Evolutionary conservation across 148 eudicot species (phyloP).

Genomic region (Amaranthus hypochondriacus): DNA sequence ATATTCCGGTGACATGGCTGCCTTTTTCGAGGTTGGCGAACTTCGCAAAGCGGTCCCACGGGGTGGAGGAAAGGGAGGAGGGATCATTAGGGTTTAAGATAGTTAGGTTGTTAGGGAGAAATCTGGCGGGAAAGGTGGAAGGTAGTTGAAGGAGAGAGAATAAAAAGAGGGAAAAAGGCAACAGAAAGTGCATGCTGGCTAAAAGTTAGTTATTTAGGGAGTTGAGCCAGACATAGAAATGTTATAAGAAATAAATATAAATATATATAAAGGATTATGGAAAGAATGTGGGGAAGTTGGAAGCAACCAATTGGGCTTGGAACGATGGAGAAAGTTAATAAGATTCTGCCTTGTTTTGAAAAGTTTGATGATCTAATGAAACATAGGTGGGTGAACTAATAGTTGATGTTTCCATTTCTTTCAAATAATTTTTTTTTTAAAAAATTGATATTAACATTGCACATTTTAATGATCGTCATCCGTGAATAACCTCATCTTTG

Average conservation of each 20-base stretch:
- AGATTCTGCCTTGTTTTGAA: slow-evolving; percentile 50
- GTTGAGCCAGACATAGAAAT: neutral
- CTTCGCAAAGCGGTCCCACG: slow-evolving; percentile 48
- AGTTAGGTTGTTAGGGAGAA: slow-evolving; percentile 5
- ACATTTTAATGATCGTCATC: too few species aligned
- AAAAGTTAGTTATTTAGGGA: slow-evolving; percentile 28
- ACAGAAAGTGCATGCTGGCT: slow-evolving; percentile 37
- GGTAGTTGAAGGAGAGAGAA: slow-evolving; percentile 22
- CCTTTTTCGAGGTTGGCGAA: slow-evolving; percentile 56
- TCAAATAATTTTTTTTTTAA: neutral
- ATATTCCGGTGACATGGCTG: slow-evolving; percentile 44
- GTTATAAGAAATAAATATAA: neutral
- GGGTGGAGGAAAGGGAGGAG: slow-evolving; percentile 16
- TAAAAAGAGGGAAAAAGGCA: slow-evolving; percentile 20
- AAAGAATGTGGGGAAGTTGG: slow-evolving; percentile 13
- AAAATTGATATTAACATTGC: too few species aligned
- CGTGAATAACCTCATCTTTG: neutral
- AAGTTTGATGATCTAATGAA: slow-evolving; percentile 22
- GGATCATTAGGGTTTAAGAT: slow-evolving; percentile 19
- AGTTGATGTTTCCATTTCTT: neutral
- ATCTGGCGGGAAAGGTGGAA: slow-evolving; percentile 42
- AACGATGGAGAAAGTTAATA: slow-evolving; percentile 36
- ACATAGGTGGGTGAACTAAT: slow-evolving; percentile 49
- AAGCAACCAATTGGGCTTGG: slow-evolving; percentile 16
- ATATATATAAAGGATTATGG: neutral